phyloP scores from a whole-genome alignment of 2,329 filamentous ascomycete species.

The Xylariaceae sp. region DNA sequence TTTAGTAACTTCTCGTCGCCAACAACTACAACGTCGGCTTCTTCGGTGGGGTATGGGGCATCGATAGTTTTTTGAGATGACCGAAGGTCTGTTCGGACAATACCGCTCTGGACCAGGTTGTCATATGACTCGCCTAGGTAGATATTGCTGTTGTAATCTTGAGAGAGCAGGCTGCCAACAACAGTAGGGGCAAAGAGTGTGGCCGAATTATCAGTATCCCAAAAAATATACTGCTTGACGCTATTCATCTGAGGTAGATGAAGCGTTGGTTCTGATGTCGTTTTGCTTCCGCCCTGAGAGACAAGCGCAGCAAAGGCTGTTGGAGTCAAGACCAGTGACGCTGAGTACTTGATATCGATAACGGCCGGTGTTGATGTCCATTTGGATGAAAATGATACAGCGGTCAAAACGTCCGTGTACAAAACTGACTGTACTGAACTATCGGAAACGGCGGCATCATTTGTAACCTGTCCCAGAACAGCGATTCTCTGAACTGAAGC shows the following conservation, averaged over 20 bases:
- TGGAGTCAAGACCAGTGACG: conserved; percentile 63
- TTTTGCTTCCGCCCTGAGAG: conserved; percentile 55
- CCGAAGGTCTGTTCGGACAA: conserved; percentile 83
- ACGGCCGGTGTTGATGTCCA: conserved; percentile 69
- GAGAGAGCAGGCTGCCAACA: conserved; percentile 67
- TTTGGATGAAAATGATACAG: conserved; percentile 78
- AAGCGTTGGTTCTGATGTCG: conserved; percentile 56
- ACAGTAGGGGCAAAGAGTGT: conserved; percentile 68
- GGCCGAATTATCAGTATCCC: conserved; percentile 81
- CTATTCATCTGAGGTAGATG: conserved; percentile 53
- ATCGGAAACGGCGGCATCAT: conserved; percentile 75
- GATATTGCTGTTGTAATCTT: conserved; percentile 70
- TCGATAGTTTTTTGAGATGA: conserved; percentile 83
- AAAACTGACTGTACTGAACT: conserved; percentile 80
- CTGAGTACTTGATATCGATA: conserved; percentile 88
- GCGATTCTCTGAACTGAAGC: conserved; percentile 75
- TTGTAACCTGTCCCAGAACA: conserved; percentile 86
- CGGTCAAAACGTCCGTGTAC: conserved; percentile 88
- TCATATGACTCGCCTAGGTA: conserved; percentile 67
- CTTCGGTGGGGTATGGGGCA: conserved; percentile 78
- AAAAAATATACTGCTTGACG: conserved; percentile 89
- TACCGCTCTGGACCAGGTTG: conserved; percentile 75
- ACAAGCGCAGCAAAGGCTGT: conserved; percentile 58
- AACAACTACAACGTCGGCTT: conserved; percentile 80
- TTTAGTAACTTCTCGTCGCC: conserved; percentile 81